Evolutionary conservation across 2,329 filamentous ascomycete species (phyloP), one percentile per base, ranked within the genome.

Genomic region (Ambrosiella cleistominuta): DNA sequence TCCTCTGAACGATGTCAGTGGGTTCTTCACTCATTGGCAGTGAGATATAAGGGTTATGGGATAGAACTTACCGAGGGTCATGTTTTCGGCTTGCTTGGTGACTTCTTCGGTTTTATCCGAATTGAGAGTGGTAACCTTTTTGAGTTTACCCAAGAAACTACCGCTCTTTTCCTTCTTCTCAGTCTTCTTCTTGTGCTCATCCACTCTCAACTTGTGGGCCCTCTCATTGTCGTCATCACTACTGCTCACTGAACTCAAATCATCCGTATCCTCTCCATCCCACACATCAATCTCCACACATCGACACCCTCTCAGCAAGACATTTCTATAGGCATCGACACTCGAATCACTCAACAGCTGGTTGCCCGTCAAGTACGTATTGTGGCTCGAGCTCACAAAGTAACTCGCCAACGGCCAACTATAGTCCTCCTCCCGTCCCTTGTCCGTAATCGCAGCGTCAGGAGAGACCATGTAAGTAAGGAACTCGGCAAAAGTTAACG

Each of bases 211-310:
- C 53, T 58, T 58, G 56, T 58, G 59, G 13, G 44, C 50, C 52
- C 66, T 64, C 6, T 66, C 63, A 54, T 66, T 65, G 49, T 73
- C 70, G 13, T 86, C 83, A 15, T 81, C 71, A 57, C 68, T 72
- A 56, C 70, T 70, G 57, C 69, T 72, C 7, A 66, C 79, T 72
- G 68, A 85, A 76, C 69, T 85, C 75, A 69, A 81, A 66, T 72
- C 85, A 77, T 69, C 85, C 65, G 65, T 88, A 65, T 89, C 84
- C 59, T 85, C 81, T 47, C 90, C 90, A 67, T 96, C 88, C 90
- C 90, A 96, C 65, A 93, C 94, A 66, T 96, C 90, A 61, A 96
- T 87, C 71, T 96, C 90, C 60, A 96, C 83, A 70, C 90, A 96
- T 15, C 90, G 83, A 65, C 90, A 95, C 1, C 88, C 89, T 56